Evolutionary conservation across 371 early-diverging fungal genomes (phyloP).

Genomic region (Syncephalastrum contaminatum): DNA sequence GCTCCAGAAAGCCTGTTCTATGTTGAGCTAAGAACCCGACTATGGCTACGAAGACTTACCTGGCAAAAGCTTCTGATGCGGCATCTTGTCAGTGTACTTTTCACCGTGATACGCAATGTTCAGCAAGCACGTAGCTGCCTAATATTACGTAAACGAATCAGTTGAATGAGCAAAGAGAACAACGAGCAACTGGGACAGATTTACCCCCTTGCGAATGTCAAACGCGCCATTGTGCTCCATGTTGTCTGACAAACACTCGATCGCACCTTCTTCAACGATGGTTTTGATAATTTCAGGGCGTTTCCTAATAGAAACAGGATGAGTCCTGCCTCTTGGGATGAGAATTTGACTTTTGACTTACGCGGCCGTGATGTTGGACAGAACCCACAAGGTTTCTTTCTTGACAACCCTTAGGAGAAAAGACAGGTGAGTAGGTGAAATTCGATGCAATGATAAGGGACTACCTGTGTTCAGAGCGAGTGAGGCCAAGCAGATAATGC

Average conservation of each 20-base stretch:
- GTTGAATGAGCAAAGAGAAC: neutral
- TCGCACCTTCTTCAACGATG: constrained; percentile 49
- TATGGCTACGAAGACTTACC: constrained; percentile 16
- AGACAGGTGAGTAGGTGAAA: neutral
- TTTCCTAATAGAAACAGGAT: constrained; percentile 10
- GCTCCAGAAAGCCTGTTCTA: constrained; percentile 38
- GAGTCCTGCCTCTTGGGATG: neutral
- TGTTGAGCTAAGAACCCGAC: too few species aligned
- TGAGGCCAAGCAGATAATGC: constrained; percentile 42
- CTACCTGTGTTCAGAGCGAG: constrained; percentile 60
- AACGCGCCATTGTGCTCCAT: constrained; percentile 49
- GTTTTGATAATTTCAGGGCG: constrained; percentile 40
- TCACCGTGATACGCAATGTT: constrained; percentile 53
- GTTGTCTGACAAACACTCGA: constrained; percentile 56
- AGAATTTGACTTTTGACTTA: constrained; percentile 18
- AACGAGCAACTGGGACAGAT: neutral
- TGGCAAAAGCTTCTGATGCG: constrained; percentile 48
- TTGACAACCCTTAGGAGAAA: constrained; percentile 53
- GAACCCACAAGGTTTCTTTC: constrained; percentile 74
- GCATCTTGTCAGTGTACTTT: constrained; percentile 42
- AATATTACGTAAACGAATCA: neutral
- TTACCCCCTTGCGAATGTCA: constrained; percentile 68
- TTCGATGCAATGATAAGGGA: neutral
- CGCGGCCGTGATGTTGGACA: constrained; percentile 72
- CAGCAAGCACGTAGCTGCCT: constrained; percentile 57